phyloP scores from a whole-genome alignment of 2,329 filamentous ascomycete species.

The Apiospora malaysiana region DNA sequence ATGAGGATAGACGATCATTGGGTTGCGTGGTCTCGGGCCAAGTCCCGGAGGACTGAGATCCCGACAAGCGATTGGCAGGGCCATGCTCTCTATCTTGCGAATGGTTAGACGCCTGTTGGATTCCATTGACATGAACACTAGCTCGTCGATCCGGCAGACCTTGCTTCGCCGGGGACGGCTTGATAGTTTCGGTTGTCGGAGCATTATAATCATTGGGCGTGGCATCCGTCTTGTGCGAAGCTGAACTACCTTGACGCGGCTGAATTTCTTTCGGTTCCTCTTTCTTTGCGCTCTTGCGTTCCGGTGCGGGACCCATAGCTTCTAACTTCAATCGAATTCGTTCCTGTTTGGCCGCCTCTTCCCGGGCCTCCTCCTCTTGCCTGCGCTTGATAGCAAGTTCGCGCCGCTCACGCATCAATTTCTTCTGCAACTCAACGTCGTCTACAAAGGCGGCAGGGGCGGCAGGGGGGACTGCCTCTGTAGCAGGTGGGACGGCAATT shows the following conservation, averaged over 20 bases:
- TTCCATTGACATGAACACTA: conserved; percentile 41
- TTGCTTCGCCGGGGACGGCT: neutral
- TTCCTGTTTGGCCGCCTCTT: conserved; percentile 74
- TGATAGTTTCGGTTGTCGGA: neutral
- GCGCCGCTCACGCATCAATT: conserved; percentile 73
- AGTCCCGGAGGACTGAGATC: conserved; percentile 39
- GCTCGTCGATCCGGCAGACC: neutral
- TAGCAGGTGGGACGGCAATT: conserved; percentile 43
- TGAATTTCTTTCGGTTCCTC: conserved; percentile 47
- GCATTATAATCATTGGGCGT: neutral
- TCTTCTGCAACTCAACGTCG: conserved; percentile 69
- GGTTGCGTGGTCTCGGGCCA: conserved; percentile 32
- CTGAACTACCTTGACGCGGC: conserved; percentile 27
- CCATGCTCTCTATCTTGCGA: conserved; percentile 24
- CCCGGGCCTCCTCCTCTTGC: conserved; percentile 71
- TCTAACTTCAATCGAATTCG: conserved; percentile 76
- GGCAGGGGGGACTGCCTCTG: conserved; percentile 28
- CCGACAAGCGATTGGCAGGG: neutral
- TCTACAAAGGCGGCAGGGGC: conserved; percentile 50
- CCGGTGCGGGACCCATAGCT: conserved; percentile 69
- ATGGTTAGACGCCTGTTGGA: conserved; percentile 37
- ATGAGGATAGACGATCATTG: conserved; percentile 56
- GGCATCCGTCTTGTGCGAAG: conserved; percentile 6
- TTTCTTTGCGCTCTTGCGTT: conserved; percentile 64
- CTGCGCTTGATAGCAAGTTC: conserved; percentile 73